These are phyloP conservation scores for Trichophyton benhamiae DNA, from an alignment of 2,329 filamentous ascomycete genomes.

Conservation along the genomic window DNA sequence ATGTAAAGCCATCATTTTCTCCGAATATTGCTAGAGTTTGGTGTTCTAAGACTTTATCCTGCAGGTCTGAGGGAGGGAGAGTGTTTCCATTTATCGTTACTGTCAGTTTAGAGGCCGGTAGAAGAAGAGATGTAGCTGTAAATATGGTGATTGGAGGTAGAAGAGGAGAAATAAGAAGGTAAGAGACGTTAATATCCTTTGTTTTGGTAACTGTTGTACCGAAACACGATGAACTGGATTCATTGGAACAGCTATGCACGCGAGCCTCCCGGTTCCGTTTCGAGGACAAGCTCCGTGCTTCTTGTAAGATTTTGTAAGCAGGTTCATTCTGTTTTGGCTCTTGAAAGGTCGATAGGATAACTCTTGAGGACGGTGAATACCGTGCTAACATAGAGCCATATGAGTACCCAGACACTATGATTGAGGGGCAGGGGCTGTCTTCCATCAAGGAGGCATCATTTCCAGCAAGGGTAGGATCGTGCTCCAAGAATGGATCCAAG, in stretches of 20 bases:
- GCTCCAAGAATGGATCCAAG: conserved; percentile 29
- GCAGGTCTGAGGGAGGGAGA: conserved; percentile 33
- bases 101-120: conserved; percentile 14
- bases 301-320: conserved; percentile 44
- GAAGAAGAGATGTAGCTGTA: conserved; percentile 47
- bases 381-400: conserved; percentile 77
- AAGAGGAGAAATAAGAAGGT: conserved; percentile 56
- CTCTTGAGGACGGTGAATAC: conserved; percentile 49
- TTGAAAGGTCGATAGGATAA: conserved; percentile 50
- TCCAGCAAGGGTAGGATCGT: no score
- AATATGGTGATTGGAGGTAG: conserved; percentile 44
- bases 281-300: conserved; percentile 55
- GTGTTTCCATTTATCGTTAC: conserved; percentile 20
- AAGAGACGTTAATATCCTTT: conserved; percentile 22
- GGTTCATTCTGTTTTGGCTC: conserved; percentile 45
- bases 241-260: neutral
- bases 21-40: conserved; percentile 63
- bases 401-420: conserved; percentile 70
- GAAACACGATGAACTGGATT: neutral
- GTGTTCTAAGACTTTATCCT: conserved; percentile 44
- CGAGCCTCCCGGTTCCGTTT: conserved; percentile 43
- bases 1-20: conserved; percentile 60
- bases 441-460: conserved; percentile 13
- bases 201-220: no score
- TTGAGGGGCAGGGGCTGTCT: conserved; percentile 14